A percentile compares a stretch with the other conserved stretches of the same genome.
Evolutionary conservation across 495 filamentous ascomycete species (phyloP).

Genomic region (Aspergillus ostianus): DNA sequence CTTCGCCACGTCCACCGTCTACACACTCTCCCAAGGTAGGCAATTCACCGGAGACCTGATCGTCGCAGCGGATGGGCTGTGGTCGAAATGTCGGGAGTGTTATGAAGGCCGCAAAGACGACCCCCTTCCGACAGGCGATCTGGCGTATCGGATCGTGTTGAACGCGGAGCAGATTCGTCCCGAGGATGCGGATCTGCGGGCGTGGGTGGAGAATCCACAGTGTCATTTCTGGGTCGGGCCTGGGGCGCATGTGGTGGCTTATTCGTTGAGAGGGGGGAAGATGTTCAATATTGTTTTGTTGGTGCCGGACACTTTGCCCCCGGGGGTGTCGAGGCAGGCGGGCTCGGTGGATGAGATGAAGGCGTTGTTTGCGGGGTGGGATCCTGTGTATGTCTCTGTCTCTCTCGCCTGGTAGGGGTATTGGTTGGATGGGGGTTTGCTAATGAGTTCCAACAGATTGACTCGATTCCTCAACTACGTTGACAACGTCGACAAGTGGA

Average conservation of each 20-base stretch:
- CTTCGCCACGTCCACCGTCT: conserved; percentile 26
- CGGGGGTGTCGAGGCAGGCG: conserved; percentile 47
- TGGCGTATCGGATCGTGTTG: conserved; percentile 70
- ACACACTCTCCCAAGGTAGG: conserved; percentile 23
- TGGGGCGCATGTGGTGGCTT: conserved; percentile 61
- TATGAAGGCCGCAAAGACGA: conserved; percentile 43
- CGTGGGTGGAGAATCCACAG: conserved; percentile 50
- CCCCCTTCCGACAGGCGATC: conserved; percentile 61
- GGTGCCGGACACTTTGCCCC: conserved; percentile 66
- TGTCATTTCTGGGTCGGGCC: conserved; percentile 75
- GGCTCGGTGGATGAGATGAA: conserved; percentile 68
- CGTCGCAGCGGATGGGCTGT: conserved; percentile 59
- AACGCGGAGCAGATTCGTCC: conserved; percentile 32
- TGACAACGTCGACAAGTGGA: conserved; percentile 56
- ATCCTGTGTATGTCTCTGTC: conserved; percentile 37
- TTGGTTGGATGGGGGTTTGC: neutral
- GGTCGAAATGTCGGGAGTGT: conserved; percentile 47
- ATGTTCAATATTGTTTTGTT: conserved; percentile 69
- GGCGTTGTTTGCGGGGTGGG: conserved; percentile 58
- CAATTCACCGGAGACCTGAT: conserved; percentile 49
- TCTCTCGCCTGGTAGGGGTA: neutral
- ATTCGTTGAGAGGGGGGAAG: conserved; percentile 59
- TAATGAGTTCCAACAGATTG: conserved; percentile 18
- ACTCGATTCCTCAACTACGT: conserved; percentile 37
- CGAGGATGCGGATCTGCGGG: conserved; percentile 47